phyloP scores from a whole-genome alignment of 345 rosid species.

The Triadica sebifera region DNA sequence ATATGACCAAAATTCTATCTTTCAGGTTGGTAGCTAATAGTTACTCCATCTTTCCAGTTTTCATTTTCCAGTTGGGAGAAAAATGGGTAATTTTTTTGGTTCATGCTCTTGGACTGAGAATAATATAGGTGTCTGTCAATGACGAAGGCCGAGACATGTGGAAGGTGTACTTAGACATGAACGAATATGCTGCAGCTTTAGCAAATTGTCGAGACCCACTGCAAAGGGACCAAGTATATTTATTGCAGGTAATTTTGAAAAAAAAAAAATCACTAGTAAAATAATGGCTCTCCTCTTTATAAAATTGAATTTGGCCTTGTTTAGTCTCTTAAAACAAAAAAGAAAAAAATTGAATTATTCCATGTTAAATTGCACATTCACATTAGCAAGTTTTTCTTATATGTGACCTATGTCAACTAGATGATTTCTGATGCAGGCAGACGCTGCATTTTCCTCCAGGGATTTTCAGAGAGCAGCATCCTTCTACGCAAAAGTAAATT shows the following conservation, averaged over 20 bases:
- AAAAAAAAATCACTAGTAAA: not conserved
- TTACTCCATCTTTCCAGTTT: constrained; percentile 20
- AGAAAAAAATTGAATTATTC: not conserved
- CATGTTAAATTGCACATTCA: not conserved
- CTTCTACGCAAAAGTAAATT: constrained; percentile 83
- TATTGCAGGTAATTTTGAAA: constrained; percentile 69
- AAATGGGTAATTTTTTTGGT: not conserved
- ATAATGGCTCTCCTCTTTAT: constrained; percentile 6
- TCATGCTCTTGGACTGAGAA: constrained; percentile 5
- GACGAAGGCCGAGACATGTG: constrained; percentile 99
- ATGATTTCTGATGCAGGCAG: constrained; percentile 71
- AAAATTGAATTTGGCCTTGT: not conserved
- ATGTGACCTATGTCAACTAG: constrained; percentile 26
- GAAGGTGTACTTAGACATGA: constrained; percentile 96
- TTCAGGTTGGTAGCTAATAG: constrained; percentile 57
- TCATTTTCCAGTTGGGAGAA: constrained; percentile 11
- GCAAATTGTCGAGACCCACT: constrained; percentile 85
- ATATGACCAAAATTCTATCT: constrained; percentile 89
- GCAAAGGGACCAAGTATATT: constrained; percentile 96
- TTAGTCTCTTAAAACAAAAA: not conserved
- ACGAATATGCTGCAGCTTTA: constrained; percentile 91
- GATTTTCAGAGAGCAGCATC: constrained; percentile 94
- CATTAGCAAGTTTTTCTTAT: constrained; percentile 11
- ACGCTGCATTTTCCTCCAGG: constrained; percentile 75
- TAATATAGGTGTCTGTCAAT: constrained; percentile 72